Base-by-base conservation (phyloP, 768 basidiomycete species). In the Mrakia gelida region DNA sequence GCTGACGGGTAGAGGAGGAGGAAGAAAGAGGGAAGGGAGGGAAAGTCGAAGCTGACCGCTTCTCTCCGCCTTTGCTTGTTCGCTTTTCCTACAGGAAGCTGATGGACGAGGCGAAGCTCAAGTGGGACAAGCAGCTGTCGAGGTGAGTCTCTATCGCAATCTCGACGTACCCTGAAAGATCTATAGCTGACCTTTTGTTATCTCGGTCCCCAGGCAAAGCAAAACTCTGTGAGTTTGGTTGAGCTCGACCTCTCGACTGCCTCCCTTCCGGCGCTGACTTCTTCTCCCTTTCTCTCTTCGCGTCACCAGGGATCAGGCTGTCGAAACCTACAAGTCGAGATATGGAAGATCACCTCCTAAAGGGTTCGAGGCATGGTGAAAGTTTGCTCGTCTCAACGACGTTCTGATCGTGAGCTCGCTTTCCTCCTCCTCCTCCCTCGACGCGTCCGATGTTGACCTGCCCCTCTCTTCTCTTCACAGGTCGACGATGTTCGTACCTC, bases 311-410 rank as follows among this genome's bases (percentile, higher is more conserved):
- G 73, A 41, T 0, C 74, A 80, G 26, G 82, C 82, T 2, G 81
- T 82, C 3, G 73, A 71, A 26, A 81, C 81, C 80, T 83, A 83
- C 75, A 80, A 79, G 75, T 67, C 75, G 41, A 59, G 82, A 26
- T 81, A 81, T 62, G 80, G 79, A 4, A 54, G 77, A 30, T 23
- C 59, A 11, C 82, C 82, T 13, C 82, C 82, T 21, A 81, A 80
- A 67, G 82, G 82, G 9, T 83, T 83, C 63, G 82, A 83, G 71
- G 81, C 81, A 62, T 83, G 82, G 67, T 83, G 82, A 82, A 75
- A 65, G 45, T 82, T 81, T 63, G 82, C 81, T n/a, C 68, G 28
- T 9, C 7, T 15, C 11, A 7, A 75, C 41, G 21, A 75, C 56
- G 41, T 75, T 61, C 16, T 30, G 43, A 75, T 75, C 43, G 73